Base-by-base conservation (phyloP, 805 yeast genomes). In the Pichia pseudocactophila region DNA sequence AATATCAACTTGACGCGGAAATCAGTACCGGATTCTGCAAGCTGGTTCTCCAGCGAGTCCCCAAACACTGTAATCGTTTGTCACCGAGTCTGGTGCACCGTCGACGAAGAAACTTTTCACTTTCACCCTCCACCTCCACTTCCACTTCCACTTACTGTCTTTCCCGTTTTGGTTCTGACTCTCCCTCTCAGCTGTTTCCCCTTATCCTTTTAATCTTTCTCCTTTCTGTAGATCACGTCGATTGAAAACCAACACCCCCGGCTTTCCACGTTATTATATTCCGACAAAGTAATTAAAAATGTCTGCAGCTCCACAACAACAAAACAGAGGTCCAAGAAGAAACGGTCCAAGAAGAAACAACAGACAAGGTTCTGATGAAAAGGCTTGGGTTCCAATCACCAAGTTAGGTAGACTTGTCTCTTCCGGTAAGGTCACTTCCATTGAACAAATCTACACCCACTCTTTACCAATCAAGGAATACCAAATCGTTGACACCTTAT, bases 361-460 rank as follows among this genome's bases (percentile, higher is more conserved):
- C 61, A 74, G 83, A 68, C 78, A 89, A 70, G 75, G 76, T 64
- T 78, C 76, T 58, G 97, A 90, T 76, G 97, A 92, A 80, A 89
- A 90, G 79, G 96, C 94, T 64, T 92, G 98, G 98, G 81, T 80
- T 64, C 98, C 98, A 76, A 97, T 92, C 70, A 92, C 98, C 92
- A 92, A 92, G 82, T 85, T 92, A 70, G 98, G 98, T 76, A 90
- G 98, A 83, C 82, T 92, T 67, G 98, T 92, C 60, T 87, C 88
- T 79, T 96, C 97, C 65, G 96, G 96, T 73, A 90, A 92, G 83
- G 79, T 92, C 74, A 72, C 89, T 69, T 73, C 95, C 65, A 76
- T 92, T 63, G 98, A 92, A 79, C 96, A 92, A 79, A 86, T 92
- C 78, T 92, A 88, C 92, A 78, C 90, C 69, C 97, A 92, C 89